A percentile compares a stretch with the other conserved stretches of the same genome.
Evolutionary conservation across 2,329 filamentous ascomycete species (phyloP).

Genomic region (Epichloe baconii): DNA sequence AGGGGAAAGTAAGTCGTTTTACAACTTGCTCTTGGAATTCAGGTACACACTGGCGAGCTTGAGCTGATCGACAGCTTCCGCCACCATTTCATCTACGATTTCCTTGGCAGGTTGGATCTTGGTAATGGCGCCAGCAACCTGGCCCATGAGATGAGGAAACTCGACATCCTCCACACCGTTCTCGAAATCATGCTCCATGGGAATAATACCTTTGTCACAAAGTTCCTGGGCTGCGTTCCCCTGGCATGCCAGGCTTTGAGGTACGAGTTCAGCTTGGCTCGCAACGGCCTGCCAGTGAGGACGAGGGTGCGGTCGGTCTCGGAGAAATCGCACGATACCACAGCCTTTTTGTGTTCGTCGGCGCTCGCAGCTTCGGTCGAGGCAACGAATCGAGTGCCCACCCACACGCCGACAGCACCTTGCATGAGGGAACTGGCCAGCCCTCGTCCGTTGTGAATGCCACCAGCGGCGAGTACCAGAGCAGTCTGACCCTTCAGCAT

Average conservation of each 20-base stretch:
- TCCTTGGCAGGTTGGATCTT: conserved; percentile 68
- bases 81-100: conserved; percentile 87
- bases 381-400: conserved; percentile 86
- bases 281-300: conserved; percentile 65
- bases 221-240: conserved; percentile 65
- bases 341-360: conserved; percentile 69
- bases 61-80: conserved; percentile 57
- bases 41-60: conserved; percentile 50
- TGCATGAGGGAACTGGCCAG: conserved; percentile 76
- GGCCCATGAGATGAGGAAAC: conserved; percentile 82
- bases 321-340: conserved; percentile 65
- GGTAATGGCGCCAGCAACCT: conserved; percentile 68
- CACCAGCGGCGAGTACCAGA: conserved; percentile 79
- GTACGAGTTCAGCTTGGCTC: conserved; percentile 74
- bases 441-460: conserved; percentile 69
- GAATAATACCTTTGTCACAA: conserved; percentile 65
- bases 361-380: conserved; percentile 69
- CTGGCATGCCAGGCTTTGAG: conserved; percentile 66
- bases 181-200: conserved; percentile 72
- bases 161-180: conserved; percentile 65
- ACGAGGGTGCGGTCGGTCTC: conserved; percentile 77
- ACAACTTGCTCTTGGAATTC: conserved; percentile 29
- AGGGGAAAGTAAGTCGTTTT: conserved; percentile 6
- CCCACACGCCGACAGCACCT: conserved; percentile 82
- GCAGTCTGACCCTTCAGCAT: conserved; percentile 56